Evolutionary conservation across 192 early-diverging fungal genomes (phyloP).

Genomic region (Backusella tuberculispora): DNA sequence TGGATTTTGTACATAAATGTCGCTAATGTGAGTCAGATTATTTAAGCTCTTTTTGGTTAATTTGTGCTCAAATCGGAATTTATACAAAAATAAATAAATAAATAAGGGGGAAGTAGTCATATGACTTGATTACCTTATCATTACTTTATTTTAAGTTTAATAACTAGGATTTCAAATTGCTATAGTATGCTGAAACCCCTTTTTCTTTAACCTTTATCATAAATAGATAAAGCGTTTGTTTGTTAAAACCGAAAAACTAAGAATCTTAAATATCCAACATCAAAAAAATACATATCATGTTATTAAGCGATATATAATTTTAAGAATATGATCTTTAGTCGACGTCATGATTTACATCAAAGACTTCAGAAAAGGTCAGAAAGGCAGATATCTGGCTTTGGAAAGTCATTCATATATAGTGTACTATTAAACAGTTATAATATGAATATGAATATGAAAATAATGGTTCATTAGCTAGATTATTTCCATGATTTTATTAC

Average conservation of each 20-base stretch:
- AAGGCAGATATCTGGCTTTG: background rate
- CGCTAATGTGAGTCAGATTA: conserved; percentile 6
- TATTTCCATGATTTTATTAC: too few species aligned
- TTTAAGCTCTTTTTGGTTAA: background rate
- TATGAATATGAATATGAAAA: too few species aligned
- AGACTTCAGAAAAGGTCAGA: background rate
- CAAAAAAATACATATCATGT: too few species aligned
- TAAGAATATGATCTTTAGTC: background rate
- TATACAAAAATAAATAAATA: too few species aligned
- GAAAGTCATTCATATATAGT: too few species aligned
- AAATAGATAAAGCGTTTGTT: too few species aligned
- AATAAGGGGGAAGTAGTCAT: background rate
- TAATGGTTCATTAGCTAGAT: too few species aligned
- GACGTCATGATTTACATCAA: background rate
- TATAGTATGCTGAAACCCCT: background rate
- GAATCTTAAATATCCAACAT: too few species aligned
- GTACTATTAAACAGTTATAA: too few species aligned
- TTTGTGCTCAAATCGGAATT: too few species aligned
- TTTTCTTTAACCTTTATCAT: background rate
- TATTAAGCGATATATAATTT: too few species aligned
- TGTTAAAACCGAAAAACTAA: too few species aligned
- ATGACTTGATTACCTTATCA: conserved; percentile 2
- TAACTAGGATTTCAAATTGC: background rate
- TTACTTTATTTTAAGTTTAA: background rate
- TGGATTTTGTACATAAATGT: background rate